Base-by-base conservation (phyloP, 768 basidiomycete genomes). In the Neoboletus brunneissimus region DNA sequence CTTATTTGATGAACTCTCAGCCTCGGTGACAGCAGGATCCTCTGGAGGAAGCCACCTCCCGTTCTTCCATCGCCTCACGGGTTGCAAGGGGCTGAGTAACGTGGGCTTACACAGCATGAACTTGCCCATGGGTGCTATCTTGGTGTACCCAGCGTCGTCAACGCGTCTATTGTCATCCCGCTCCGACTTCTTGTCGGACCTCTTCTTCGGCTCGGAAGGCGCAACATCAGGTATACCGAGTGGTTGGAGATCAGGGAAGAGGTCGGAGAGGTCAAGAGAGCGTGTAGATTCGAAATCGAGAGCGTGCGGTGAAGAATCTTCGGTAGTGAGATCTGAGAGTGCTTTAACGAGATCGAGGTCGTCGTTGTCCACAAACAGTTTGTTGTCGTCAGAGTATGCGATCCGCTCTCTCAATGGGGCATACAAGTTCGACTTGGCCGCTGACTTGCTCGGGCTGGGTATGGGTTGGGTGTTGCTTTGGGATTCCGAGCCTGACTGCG, bases 31-130 rank as follows among this genome's bases (percentile, higher is more conserved):
- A 35, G 75, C 63, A 6, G 67, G 69, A 48, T 88, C 86, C 56
- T 91, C 88, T 34, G 87, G 75, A 58, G 82, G 77, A 27, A 80
- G 65, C 85, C 88, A 91, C 40, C 74, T 74, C 1, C 81, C 88
- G 46, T 83, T 76, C 58, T 79, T 82, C 77, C 85, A 87, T 59
- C 86, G 86, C 65, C 80, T 86, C 6, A 89, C 82, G 7, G 96
- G 97, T 60, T 92, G 81, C 35, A 98, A 74, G 45, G 94, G 82
- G 11, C 92, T 87, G 34, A 98, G 77, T 27, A 99, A 80, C 2
- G 93, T 88, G 2, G 94, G 92, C 67, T 89, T 91, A 35, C 79
- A 75, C 53, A 84, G 77, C 87, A 97, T 91, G 68, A 96, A 87
- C 55, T 81, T 77, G 25, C 86, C 86, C 44, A 85, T 80, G 27